Percentiles rank a stretch among this genome's conserved stretches.
phyloP scores from a whole-genome alignment of 2,329 filamentous ascomycete genomes.

The Pseudophaeomoniella oleicola region DNA sequence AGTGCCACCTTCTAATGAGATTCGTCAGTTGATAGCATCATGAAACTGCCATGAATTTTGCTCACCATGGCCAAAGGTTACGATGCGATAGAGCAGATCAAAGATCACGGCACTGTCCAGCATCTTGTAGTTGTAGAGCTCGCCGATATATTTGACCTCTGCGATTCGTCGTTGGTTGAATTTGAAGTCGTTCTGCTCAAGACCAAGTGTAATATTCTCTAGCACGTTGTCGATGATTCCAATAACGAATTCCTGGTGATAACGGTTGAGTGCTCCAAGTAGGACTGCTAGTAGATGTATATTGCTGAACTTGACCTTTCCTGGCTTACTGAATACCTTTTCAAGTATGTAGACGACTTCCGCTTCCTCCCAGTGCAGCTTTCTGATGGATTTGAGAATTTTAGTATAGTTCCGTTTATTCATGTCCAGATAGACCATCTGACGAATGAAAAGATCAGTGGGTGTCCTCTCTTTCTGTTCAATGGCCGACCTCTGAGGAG shows the following conservation, averaged over 20 bases:
- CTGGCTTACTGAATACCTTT: constrained; percentile 89
- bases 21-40: constrained; percentile 9
- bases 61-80: constrained; percentile 76
- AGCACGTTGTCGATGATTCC: constrained; percentile 83
- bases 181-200: constrained; percentile 95
- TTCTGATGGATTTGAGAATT: constrained; percentile 83
- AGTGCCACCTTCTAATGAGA: constrained; percentile 53
- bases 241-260: constrained; percentile 83
- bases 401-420: constrained; percentile 90
- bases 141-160: constrained; percentile 89
- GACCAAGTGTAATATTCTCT: constrained; percentile 71
- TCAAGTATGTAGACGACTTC: constrained; percentile 69
- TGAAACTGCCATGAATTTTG: constrained; percentile 5
- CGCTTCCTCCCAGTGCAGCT: constrained; percentile 91
- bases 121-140: constrained; percentile 96
- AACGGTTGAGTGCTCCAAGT: constrained; percentile 73
- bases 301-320: constrained; percentile 95
- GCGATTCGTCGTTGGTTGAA: constrained; percentile 90
- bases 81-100: constrained; percentile 83
- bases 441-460: constrained; percentile 82
- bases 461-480: constrained; percentile 93
- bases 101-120: constrained; percentile 92
- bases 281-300: constrained; percentile 87
- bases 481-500: constrained; percentile 82
- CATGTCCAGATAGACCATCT: constrained; percentile 84